Conservation (phyloP, 768 basidiomycete species). For the Dentipellis fragilis region DNA sequence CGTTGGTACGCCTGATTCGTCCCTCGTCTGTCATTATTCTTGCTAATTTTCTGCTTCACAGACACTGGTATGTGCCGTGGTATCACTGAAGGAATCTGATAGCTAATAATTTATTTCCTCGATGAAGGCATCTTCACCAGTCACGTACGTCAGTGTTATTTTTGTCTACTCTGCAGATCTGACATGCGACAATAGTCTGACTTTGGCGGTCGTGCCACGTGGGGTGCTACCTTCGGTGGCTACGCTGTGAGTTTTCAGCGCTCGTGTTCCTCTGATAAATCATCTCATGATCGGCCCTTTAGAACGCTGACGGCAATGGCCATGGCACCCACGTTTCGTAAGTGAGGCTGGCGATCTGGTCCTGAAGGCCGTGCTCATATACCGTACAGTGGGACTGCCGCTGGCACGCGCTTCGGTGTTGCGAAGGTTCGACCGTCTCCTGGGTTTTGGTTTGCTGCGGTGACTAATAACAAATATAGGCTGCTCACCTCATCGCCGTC, state of each 20-base stretch:
- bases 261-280: not conserved
- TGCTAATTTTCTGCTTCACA: not conserved
- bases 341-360: not conserved
- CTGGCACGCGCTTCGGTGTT: conserved; percentile 22
- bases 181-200: conserved; percentile 16
- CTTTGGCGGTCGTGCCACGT: conserved; percentile 33
- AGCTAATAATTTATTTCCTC: not conserved
- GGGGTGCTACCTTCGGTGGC: conserved; percentile 28
- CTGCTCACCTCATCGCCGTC: conserved; percentile 28
- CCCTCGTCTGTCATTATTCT: not conserved
- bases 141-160: conserved; percentile 8
- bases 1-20: conserved; percentile 20
- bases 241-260: conserved; percentile 1
- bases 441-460: not conserved
- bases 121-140: conserved; percentile 16
- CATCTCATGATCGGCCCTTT: not conserved
- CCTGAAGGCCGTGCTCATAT: not conserved
- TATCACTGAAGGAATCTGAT: not conserved
- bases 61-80: conserved; percentile 6
- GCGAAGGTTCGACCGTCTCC: conserved; percentile 12
- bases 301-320: conserved; percentile 28
- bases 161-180: not conserved
- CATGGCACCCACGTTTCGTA: conserved; percentile 30
- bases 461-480: not conserved
- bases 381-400: conserved; percentile 25